Conservation (phyloP, 73 alveolate genomes). For the Symbiodinium pilosum region DNA sequence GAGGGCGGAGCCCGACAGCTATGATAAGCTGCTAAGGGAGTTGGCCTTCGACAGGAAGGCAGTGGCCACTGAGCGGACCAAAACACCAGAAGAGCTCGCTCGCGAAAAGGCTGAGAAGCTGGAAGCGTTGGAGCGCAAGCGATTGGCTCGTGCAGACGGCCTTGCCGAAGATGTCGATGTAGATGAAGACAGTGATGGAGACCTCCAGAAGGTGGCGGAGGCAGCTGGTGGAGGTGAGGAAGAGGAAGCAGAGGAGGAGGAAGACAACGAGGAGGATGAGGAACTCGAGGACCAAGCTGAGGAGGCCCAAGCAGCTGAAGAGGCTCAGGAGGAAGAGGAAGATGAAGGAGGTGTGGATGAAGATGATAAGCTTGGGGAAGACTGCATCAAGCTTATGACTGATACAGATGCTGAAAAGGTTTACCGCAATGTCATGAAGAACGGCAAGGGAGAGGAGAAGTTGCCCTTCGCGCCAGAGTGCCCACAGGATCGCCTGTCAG, state of each 20-base stretch:
- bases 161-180: constrained; percentile 44
- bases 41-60: constrained; percentile 51
- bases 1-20: constrained; percentile 58
- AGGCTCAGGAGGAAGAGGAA: background rate
- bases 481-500: constrained; percentile 46
- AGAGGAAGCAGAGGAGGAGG: constrained; percentile 47
- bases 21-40: constrained; percentile 57
- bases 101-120: constrained; percentile 83
- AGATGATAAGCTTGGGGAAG: constrained; percentile 73
- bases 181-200: background rate
- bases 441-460: constrained; percentile 35
- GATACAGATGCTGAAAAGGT: constrained; percentile 22
- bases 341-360: constrained; percentile 25
- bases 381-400: constrained; percentile 48
- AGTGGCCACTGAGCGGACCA: constrained; percentile 74
- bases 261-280: background rate
- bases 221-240: background rate
- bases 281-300: background rate
- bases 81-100: constrained; percentile 77
- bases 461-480: constrained; percentile 87
- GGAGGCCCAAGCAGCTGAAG: background rate
- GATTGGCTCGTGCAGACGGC: constrained; percentile 85
- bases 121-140: constrained; percentile 69
- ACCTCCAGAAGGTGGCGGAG: background rate
- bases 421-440: constrained; percentile 41